Evolutionary conservation across 2,329 filamentous ascomycete genomes (phyloP), one percentile per base, ranked within the genome.

Genomic region (Hypomyces rosellus): DNA sequence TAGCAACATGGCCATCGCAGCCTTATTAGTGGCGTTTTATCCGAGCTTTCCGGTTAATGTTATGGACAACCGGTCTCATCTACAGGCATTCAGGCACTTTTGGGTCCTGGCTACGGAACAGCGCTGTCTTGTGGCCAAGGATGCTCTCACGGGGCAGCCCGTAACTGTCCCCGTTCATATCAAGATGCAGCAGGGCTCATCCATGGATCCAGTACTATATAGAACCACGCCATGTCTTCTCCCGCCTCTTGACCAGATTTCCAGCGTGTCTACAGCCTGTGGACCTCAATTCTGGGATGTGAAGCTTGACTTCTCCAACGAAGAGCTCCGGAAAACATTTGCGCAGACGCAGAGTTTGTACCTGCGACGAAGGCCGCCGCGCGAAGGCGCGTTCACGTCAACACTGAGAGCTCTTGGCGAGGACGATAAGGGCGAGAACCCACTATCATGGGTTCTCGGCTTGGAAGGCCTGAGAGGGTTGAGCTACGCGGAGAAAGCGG

Each of bases 81-180:
- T 99, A 5, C 93, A 99, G 71, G 93, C 95, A 3, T 93, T 99
- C 72, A 84, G 95, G 5, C 92, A 99, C 68, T 88, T 99, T 63
- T 99, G 93, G 93, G 92, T 96, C 11, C 77, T 99, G 3, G 93
- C 93, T 1, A 86, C 88, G 0, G 93, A 99, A 61, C 82, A 89
- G 9, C 82, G 95, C 46, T 97, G 92, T 63, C 78, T 99, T 0
- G 82, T 99, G 1, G 81, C 89, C 15, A 88, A 92, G 54, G 93
- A 99, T 59, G 80, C 93, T 3, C 84, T 93, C 52, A 95, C 89
- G 0, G 83, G 86, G 38, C 83, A 89, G 40, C 87, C 91, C 1
- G 81, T 96, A 45, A 80, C 83, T 7, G 78, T 91, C 2, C 82
- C 88, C 0, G 75, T 96, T 42, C 76, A 77, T 4, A 76, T 96